Conservation (phyloP, 2,329 filamentous ascomycete species). For the Simplicillium aogashimaense region DNA sequence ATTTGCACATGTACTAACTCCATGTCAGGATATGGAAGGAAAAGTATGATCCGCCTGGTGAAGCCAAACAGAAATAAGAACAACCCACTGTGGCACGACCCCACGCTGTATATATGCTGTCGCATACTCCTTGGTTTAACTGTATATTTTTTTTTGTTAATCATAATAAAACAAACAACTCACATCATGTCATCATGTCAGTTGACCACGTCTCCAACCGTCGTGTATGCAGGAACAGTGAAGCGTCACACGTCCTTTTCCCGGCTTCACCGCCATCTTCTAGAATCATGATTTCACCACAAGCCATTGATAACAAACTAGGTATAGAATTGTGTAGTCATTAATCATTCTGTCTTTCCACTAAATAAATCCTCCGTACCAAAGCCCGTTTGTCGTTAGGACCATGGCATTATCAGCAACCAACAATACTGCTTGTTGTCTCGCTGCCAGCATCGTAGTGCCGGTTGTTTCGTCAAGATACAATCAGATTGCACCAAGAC, state of each 20-base stretch:
- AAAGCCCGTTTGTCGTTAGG: too few species aligned
- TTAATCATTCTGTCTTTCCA: not conserved
- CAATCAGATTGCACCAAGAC: too few species aligned
- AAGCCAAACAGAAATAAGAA: constrained; percentile 22
- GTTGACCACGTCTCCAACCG: not conserved
- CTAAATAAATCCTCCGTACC: not conserved
- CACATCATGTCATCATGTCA: not conserved
- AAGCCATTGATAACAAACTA: too few species aligned
- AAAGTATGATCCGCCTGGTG: constrained; percentile 60
- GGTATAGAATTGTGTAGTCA: too few species aligned
- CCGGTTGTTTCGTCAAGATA: too few species aligned
- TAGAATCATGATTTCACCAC: too few species aligned
- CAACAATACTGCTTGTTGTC: too few species aligned
- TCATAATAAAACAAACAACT: not conserved
- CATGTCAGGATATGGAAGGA: constrained; percentile 94
- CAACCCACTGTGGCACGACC: constrained; percentile 21
- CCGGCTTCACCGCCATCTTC: too few species aligned
- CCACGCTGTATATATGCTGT: not conserved
- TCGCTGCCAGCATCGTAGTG: too few species aligned
- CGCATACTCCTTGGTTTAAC: not conserved
- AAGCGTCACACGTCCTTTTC: too few species aligned
- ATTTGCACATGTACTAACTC: constrained; percentile 1
- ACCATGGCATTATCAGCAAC: too few species aligned
- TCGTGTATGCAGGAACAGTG: too few species aligned
- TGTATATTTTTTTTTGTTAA: not conserved